Evolutionary conservation across 2,329 filamentous ascomycete species (phyloP), one percentile per base, ranked within the genome.

Genomic region (Talaromyces piceae): DNA sequence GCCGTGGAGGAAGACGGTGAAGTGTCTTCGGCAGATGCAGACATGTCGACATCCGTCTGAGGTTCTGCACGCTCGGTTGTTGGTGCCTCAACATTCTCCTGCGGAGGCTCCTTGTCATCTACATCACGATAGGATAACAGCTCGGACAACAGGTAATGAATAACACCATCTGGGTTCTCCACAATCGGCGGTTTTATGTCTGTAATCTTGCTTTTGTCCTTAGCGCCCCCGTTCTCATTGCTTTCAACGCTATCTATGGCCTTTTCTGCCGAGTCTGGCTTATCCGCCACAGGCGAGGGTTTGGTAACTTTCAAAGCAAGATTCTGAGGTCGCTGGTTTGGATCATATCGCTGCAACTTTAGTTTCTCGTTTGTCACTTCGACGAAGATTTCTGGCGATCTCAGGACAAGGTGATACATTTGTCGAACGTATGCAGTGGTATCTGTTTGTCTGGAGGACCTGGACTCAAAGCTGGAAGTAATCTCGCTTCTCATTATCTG

Each of bases 401-500:
- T 86, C 50, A 97, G 76, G 7, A 87, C 87, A 41, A 93, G 76
- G 57, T 89, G 84, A 46, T 88, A 86, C 66, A 95, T 80, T 44
- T 84, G 81, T 50, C 89, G 84, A 41, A 91, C 75, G 63, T 90
- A 97, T 8, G 73, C 77, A 7, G 79, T 76, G 2, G 87, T 82
- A 59, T 97, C 91, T 27, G 81, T 74, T 37, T 78, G 74, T 33
- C 86, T 79, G 44, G 69, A 64, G 9, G 54, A 77, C 67, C 67
- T 77, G 51, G 65, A 76, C 49, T 88, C 83, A 58, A 96, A 88
- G 61, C 81, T 83, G n/a, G 80, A 74, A 57, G 84, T 82, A 60
- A 98, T 94, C 65, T 97, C 91, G 25, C 84, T 86, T 47, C 86
- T 81, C 87, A 98, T 96, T 54, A 95, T 84, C 64, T 96, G 88